These are phyloP conservation scores for Auriscalpium microsporum DNA, from an alignment of 768 basidiomycete species.

Conservation along the genomic window DNA sequence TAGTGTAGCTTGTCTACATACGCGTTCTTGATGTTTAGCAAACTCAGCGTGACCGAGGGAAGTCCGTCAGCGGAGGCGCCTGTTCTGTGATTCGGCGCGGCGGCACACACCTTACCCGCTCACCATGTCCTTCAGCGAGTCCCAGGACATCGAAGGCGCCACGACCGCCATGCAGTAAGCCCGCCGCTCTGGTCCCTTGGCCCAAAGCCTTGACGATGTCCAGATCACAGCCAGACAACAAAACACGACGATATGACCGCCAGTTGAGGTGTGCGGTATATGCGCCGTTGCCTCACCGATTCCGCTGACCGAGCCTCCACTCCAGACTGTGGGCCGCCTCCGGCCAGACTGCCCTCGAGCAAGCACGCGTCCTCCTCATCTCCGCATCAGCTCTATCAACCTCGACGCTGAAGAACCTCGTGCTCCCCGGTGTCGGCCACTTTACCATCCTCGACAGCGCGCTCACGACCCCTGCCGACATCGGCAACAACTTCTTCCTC, in stretches of 20 bases:
- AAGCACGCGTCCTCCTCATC: constrained; percentile 72
- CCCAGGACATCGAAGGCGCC: constrained; percentile 40
- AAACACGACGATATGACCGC: constrained; percentile 88
- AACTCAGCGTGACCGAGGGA: too few relatives aligned
- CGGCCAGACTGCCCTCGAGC: constrained; percentile 85
- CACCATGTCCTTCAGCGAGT: constrained; percentile 22
- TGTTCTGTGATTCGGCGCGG: too few relatives aligned
- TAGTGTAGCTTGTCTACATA: too few relatives aligned
- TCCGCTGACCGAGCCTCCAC: constrained; percentile 20
- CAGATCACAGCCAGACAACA: constrained; percentile 69
- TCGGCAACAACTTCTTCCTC: constrained; percentile 96
- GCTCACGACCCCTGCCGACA: constrained; percentile 59
- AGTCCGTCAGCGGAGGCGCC: too few relatives aligned
- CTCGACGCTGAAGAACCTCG: constrained; percentile 90
- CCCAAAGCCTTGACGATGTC: constrained; percentile 4
- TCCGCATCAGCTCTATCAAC: constrained; percentile 79
- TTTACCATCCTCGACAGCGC: constrained; percentile 82
- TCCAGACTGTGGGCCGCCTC: constrained; percentile 85
- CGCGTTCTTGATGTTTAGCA: too few relatives aligned
- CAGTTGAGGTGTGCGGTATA: constrained; percentile 76
- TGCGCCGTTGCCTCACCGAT: background rate
- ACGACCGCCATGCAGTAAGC: constrained; percentile 34
- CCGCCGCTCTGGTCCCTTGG: background rate
- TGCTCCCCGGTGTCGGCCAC: constrained; percentile 91
- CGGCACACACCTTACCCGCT: background rate